These are phyloP conservation scores for Carallia brachiata DNA, from an alignment of 345 rosid genomes.

Conservation along the genomic window DNA sequence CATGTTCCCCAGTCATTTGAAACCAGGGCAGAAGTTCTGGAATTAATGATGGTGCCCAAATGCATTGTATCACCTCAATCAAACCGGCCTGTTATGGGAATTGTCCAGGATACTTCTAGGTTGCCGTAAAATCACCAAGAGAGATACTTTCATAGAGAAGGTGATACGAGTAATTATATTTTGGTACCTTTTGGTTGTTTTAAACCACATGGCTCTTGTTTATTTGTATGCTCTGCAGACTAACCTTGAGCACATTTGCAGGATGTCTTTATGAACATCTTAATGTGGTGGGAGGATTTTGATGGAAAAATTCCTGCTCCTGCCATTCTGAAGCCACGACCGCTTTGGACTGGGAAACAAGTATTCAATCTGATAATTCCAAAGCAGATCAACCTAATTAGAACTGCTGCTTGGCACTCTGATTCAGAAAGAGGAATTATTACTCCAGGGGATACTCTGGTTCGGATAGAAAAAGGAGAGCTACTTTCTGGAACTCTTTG, in stretches of 20 bases:
- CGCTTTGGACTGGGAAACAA: slow-evolving; percentile 99
- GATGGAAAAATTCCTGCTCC: slow-evolving; percentile 98
- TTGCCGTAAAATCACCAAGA: slow-evolving; percentile 92
- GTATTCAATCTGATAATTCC: slow-evolving; percentile 96
- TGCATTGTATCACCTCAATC: slow-evolving; percentile 97
- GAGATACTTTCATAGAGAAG: slow-evolving; percentile 98
- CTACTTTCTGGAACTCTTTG: slow-evolving; percentile 89
- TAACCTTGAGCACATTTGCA: slow-evolving; percentile 24
- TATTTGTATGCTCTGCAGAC: too few relatives aligned
- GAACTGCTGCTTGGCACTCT: slow-evolving; percentile 86
- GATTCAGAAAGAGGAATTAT: slow-evolving; percentile 78
- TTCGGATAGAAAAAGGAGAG: slow-evolving; percentile 92
- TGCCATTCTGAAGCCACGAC: slow-evolving; percentile 88
- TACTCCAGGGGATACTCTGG: slow-evolving; percentile 90
- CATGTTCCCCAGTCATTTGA: slow-evolving; percentile 95
- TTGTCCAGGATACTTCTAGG: slow-evolving; percentile 96
- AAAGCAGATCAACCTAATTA: slow-evolving; percentile 87
- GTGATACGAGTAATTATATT: slow-evolving; percentile 28
- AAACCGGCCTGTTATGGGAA: slow-evolving; percentile 98
- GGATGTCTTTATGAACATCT: slow-evolving; percentile 95
- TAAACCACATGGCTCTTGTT: neutral
- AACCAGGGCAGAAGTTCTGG: slow-evolving; percentile 95
- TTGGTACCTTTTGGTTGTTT: neutral
- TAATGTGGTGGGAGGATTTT: slow-evolving; percentile 99
- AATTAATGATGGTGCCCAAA: slow-evolving; percentile 99